phyloP scores from a whole-genome alignment of 2,329 filamentous ascomycete species.

The Ophiostoma sp. region DNA sequence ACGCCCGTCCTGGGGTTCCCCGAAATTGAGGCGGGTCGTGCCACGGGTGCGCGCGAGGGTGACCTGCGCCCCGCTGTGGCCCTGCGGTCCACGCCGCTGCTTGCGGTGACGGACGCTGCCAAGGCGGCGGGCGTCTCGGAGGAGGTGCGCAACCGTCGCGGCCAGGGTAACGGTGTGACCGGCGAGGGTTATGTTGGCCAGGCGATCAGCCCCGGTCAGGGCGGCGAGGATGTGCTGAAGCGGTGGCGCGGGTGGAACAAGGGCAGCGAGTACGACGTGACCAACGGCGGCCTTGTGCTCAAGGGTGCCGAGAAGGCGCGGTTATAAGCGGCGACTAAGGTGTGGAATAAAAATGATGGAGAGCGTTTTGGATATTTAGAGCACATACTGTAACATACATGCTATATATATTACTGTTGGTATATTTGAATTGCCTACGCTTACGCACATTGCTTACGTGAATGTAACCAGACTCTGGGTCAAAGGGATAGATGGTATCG shows the following conservation, averaged over 20 bases:
- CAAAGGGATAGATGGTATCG: slow-evolving; percentile 7
- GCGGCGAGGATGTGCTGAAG: slow-evolving; percentile 67
- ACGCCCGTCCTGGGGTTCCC: slow-evolving; percentile 78
- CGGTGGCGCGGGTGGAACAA: slow-evolving; percentile 77
- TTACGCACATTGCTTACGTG: neutral
- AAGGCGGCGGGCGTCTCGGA: slow-evolving; percentile 48
- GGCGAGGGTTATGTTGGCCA: slow-evolving; percentile 67
- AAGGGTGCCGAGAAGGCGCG: slow-evolving; percentile 44
- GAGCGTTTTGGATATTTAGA: neutral
- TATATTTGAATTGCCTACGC: neutral
- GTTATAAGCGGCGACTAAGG: slow-evolving; percentile 18
- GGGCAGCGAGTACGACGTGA: slow-evolving; percentile 69
- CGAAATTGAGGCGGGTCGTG: slow-evolving; percentile 63
- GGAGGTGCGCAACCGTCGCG: slow-evolving; percentile 40
- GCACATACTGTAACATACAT: slow-evolving; percentile 8
- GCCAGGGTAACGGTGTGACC: slow-evolving; percentile 65
- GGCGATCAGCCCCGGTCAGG: slow-evolving; percentile 64
- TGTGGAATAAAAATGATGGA: neutral
- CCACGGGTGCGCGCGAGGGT: slow-evolving; percentile 49
- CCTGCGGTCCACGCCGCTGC: slow-evolving; percentile 67
- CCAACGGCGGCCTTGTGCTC: slow-evolving; percentile 61
- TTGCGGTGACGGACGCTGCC: slow-evolving; percentile 59
- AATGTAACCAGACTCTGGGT: too few species aligned
- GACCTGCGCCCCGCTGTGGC: slow-evolving; percentile 72
- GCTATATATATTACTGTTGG: neutral